A percentile compares a stretch with the other conserved stretches of the same genome.
Conservation (phyloP, 1,139 yeast genomes). For the Geotrichum reessii region DNA sequence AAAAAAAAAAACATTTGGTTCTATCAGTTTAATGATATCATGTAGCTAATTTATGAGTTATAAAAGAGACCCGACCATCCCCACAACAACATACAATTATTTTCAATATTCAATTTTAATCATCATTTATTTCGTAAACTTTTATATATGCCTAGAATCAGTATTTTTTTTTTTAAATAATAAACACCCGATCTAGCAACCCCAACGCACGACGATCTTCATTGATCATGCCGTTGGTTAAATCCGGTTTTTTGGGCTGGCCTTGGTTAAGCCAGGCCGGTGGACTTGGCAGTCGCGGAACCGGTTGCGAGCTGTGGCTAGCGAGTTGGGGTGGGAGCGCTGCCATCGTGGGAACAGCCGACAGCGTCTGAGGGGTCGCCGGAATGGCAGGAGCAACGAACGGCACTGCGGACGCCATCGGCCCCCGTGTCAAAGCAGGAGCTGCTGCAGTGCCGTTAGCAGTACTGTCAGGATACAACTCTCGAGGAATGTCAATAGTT, state of each 20-base stretch:
- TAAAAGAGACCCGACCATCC: no score
- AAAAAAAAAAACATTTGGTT: no score
- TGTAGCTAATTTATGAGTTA: no score
- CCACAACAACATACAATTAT: no score
- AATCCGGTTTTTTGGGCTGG: background rate
- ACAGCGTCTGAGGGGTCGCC: background rate
- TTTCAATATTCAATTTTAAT: no score
- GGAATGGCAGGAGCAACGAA: background rate
- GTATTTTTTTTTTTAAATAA: no score
- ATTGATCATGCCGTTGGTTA: background rate
- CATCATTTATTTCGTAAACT: no score
- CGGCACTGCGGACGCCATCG: conserved; percentile 17
- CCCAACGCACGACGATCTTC: conserved; percentile 14
- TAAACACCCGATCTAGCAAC: conserved; percentile 11
- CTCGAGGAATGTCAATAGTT: conserved; percentile 34
- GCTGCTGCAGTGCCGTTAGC: conserved; percentile 25
- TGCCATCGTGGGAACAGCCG: background rate
- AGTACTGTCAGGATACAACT: conserved; percentile 37
- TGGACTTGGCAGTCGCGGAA: background rate
- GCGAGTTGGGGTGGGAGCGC: background rate
- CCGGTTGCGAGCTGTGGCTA: background rate
- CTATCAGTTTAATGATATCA: no score
- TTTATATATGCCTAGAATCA: no score
- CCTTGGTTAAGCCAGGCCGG: conserved; percentile 7
- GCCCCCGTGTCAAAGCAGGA: conserved; percentile 31